Conservation (phyloP, 352 stramenopile genomes). For the Phytophthora cryptogea region DNA sequence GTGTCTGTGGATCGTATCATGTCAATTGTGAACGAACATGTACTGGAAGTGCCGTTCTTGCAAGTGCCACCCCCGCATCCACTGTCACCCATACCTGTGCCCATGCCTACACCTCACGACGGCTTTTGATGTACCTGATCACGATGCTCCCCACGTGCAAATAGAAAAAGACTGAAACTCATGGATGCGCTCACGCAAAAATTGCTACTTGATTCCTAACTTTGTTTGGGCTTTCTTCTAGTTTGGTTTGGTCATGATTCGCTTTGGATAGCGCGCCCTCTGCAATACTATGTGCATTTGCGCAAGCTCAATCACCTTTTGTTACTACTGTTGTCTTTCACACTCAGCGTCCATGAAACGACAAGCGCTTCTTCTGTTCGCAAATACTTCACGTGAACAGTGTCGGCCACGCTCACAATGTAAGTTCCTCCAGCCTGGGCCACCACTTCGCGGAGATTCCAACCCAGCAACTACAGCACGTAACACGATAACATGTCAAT, state of each 20-base stretch:
- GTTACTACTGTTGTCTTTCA: constrained; percentile 33
- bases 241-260: constrained; percentile 7
- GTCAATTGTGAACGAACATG: constrained; percentile 44
- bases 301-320: constrained; percentile 28
- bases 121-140: constrained; percentile 31
- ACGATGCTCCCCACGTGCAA: constrained; percentile 22
- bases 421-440: constrained; percentile 49
- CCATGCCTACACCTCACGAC: constrained; percentile 17
- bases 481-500: constrained; percentile 7
- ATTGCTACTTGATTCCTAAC: constrained; percentile 31
- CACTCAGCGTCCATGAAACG: constrained; percentile 56
- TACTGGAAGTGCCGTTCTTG: constrained; percentile 49
- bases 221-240: constrained; percentile 28
- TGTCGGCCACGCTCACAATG: constrained; percentile 47
- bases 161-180: constrained; percentile 31
- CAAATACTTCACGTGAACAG: constrained; percentile 54
- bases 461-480: constrained; percentile 51
- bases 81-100: constrained; percentile 26
- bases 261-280: constrained; percentile 23
- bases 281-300: constrained; percentile 38
- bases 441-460: constrained; percentile 62
- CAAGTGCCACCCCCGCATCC: constrained; percentile 25
- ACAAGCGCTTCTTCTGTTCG: constrained; percentile 48
- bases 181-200: constrained; percentile 17
- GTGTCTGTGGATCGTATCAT: constrained; percentile 38